These are phyloP conservation scores for Lactarius akahatsu DNA, from an alignment of 768 basidiomycete genomes.

Conservation along the genomic window DNA sequence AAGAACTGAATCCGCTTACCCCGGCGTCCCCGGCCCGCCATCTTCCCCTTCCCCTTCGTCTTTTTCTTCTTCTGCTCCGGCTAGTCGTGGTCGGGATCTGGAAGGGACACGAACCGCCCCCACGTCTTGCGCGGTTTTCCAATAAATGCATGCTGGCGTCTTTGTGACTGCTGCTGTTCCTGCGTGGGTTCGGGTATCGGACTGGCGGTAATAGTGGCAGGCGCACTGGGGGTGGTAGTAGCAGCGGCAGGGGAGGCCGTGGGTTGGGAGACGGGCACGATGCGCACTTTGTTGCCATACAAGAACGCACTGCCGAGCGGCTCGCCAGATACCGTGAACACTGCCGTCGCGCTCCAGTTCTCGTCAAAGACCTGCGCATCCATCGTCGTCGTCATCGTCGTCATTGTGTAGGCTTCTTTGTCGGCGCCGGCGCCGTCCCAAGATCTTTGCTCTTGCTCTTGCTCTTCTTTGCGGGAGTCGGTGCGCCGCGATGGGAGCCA, in stretches of 20 bases:
- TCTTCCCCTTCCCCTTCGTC: not conserved
- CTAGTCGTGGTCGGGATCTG: no score
- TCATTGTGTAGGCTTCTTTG: not conserved
- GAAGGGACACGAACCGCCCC: no score
- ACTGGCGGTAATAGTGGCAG: no score
- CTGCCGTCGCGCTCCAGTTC: not conserved
- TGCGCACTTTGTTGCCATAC: not conserved
- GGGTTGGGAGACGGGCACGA: not conserved
- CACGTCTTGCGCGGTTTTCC: no score
- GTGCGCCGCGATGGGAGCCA: no score
- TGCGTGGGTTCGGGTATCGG: no score
- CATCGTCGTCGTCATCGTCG: not conserved
- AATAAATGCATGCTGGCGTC: no score
- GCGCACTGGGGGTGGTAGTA: no score
- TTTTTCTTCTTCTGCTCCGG: not conserved
- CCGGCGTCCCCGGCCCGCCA: not conserved
- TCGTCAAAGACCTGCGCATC: not conserved
- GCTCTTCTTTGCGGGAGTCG: not conserved
- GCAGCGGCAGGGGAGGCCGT: not conserved
- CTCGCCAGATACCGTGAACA: conserved; percentile 5
- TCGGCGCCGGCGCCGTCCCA: not conserved
- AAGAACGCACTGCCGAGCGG: not conserved
- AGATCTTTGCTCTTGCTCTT: no score
- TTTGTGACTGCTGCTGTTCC: no score
- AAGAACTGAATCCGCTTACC: not conserved